Percentiles rank a stretch among this genome's conserved stretches.
Conservation (phyloP, 1,284 basidiomycete genomes). For the Fomitiporia mediterranea region DNA sequence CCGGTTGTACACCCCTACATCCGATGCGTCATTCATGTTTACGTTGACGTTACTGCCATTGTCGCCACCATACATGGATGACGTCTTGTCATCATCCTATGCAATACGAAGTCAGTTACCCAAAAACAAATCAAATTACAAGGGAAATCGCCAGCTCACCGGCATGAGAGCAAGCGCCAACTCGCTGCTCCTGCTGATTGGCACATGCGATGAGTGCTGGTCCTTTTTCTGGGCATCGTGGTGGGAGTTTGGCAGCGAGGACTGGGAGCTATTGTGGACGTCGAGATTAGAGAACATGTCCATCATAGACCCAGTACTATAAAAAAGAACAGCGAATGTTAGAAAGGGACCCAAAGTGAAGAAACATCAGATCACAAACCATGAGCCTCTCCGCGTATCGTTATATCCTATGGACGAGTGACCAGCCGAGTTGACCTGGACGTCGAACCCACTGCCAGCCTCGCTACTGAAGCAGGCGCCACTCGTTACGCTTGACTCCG, state of each 20-base stretch:
- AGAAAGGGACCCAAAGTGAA: constrained; percentile 13
- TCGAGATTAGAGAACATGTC: constrained; percentile 22
- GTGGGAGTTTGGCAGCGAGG: constrained; percentile 12
- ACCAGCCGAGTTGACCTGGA: constrained; percentile 25
- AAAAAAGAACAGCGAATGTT: constrained; percentile 17
- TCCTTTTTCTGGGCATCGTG: constrained; percentile 21
- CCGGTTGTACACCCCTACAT: constrained; percentile 8
- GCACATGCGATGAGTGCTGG: constrained; percentile 26
- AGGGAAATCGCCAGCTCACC: constrained; percentile 3
- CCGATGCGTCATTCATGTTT: background rate
- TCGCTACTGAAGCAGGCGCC: constrained; percentile 44
- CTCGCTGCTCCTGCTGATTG: constrained; percentile 43
- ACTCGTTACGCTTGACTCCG: constrained; percentile 48
- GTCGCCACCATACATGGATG: background rate
- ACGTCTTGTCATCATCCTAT: constrained; percentile 3
- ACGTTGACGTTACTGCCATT: background rate
- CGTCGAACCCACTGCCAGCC: constrained; percentile 35
- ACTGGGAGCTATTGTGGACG: constrained; percentile 16
- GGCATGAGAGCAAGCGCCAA: constrained; percentile 40
- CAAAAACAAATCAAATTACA: background rate
- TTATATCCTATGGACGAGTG: constrained; percentile 26
- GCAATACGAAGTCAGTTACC: background rate
- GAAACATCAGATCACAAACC: constrained; percentile 40
- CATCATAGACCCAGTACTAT: constrained; percentile 26
- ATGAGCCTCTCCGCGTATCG: constrained; percentile 42